These are phyloP conservation scores for Wickerhamomyces ciferrii DNA, from an alignment of 805 yeast species.

Conservation along the genomic window DNA sequence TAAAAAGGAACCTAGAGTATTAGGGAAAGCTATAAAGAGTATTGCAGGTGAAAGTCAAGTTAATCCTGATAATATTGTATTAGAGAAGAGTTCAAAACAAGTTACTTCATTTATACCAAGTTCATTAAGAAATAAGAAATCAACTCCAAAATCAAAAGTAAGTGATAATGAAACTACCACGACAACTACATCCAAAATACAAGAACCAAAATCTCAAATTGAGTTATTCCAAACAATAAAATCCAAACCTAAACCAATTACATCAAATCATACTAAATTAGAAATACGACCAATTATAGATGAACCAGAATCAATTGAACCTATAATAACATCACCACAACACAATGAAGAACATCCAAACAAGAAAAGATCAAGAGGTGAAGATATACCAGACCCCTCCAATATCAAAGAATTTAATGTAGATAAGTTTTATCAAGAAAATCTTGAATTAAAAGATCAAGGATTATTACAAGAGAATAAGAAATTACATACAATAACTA, in stretches of 20 bases:
- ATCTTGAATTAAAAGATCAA: slow-evolving; percentile 14
- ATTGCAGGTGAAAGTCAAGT: not conserved
- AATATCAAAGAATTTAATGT: slow-evolving; percentile 16
- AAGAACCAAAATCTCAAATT: not conserved
- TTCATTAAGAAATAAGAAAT: not conserved
- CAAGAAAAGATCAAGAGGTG: slow-evolving; percentile 3
- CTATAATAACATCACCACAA: not conserved
- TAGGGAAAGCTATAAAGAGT: not conserved
- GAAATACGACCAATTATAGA: not conserved
- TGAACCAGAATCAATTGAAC: not conserved
- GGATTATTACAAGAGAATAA: slow-evolving; percentile 18
- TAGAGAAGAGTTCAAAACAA: not conserved
- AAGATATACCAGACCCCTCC: not conserved
- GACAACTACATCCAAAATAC: slow-evolving; percentile 1
- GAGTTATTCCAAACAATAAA: slow-evolving; percentile 2
- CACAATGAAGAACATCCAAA: not conserved
- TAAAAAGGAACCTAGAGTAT: not conserved
- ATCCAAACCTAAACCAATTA: not conserved
- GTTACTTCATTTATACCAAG: slow-evolving; percentile 1
- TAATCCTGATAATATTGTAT: not conserved
- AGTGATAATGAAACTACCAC: too few relatives aligned
- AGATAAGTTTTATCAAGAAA: slow-evolving; percentile 14
- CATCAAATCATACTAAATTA: not conserved
- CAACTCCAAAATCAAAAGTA: not conserved
- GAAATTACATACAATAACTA: slow-evolving; percentile 14